Evolutionary conservation across 208 protist species (phyloP).

Genomic region (Naegleria gruberi): DNA sequence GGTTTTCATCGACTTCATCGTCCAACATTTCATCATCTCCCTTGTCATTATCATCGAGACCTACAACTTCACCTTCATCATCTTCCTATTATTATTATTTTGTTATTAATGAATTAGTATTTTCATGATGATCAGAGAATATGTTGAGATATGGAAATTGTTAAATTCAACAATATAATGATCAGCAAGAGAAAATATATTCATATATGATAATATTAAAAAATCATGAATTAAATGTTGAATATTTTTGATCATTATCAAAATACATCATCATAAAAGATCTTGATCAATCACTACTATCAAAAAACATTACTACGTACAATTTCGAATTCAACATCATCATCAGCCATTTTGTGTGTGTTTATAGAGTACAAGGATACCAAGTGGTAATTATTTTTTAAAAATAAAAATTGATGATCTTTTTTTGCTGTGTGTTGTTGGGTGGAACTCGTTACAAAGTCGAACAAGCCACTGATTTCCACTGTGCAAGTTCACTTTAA

Average conservation of each 20-base stretch:
- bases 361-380: neutral
- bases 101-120: neutral
- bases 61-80: neutral
- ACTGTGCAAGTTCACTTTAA: no score
- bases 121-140: neutral
- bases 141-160: neutral
- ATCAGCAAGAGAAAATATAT: neutral
- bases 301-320: neutral
- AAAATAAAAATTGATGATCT: no score
- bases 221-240: no score
- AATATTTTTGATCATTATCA: no score
- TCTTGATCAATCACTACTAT: neutral
- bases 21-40: neutral
- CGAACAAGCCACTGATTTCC: no score
- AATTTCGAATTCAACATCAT: constrained; percentile 4
- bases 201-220: neutral
- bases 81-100: neutral
- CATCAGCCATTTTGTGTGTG: neutral
- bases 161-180: neutral
- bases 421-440: no score
- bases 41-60: neutral
- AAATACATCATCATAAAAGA: no score
- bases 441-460: no score
- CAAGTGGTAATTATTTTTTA: neutral
- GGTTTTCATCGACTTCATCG: neutral